A percentile compares a stretch with the other conserved stretches of the same genome.
Conservation (phyloP, 176 grass and related monocot genomes). For the Avena insularis region DNA sequence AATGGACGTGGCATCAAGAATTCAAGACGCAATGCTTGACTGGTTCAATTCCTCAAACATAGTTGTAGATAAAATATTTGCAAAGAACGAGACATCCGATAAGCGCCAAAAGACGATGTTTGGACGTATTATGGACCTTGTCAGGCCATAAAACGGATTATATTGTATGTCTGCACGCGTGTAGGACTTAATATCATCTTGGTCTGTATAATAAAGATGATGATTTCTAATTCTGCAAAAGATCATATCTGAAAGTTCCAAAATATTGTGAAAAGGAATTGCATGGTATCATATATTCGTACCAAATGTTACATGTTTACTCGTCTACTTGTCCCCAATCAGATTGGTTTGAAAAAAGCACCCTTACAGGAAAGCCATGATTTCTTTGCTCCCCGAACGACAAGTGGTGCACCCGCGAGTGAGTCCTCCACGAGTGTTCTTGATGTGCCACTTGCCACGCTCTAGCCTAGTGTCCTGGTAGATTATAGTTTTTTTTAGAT, state of each 20-base stretch:
- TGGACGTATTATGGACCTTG: conserved; percentile 41
- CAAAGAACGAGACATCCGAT: conserved; percentile 25
- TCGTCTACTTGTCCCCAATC: neutral
- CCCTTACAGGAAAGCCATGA: too few relatives aligned
- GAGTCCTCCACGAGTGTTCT: too few relatives aligned
- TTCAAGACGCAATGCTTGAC: conserved; percentile 18
- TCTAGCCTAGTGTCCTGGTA: too few relatives aligned
- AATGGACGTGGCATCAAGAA: conserved; percentile 12
- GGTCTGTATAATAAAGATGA: neutral
- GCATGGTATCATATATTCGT: neutral
- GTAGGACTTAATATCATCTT: neutral
- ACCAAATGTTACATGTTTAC: neutral
- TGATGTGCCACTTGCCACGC: too few relatives aligned
- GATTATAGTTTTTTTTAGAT: too few relatives aligned
- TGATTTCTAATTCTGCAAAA: neutral
- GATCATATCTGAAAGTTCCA: neutral
- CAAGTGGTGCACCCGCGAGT: too few relatives aligned
- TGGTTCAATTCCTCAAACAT: conserved; percentile 30
- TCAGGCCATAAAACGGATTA: conserved; percentile 1
- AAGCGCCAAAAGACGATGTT: conserved; percentile 35
- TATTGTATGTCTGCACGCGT: too few relatives aligned
- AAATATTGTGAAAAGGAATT: neutral
- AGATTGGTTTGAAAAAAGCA: too few relatives aligned
- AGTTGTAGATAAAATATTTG: neutral
- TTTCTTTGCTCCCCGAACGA: too few relatives aligned